Evolutionary conservation across 805 yeast species (phyloP).

Genomic region (Saccharomyces eubayanus): DNA sequence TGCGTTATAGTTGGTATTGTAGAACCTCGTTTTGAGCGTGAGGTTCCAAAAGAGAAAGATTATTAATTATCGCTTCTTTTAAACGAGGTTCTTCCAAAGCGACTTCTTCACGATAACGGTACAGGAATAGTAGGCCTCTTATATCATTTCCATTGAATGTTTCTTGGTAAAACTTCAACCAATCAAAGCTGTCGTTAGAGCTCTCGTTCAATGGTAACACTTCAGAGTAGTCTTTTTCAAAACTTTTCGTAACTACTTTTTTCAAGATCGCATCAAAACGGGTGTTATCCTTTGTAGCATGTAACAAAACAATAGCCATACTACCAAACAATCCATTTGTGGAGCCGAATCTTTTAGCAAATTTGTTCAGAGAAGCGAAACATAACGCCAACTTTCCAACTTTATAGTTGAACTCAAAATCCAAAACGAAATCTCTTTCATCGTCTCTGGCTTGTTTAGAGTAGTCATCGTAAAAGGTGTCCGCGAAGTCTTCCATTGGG

Average conservation of each 20-base stretch:
- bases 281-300: slow-evolving; percentile 16
- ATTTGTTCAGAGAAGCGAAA: slow-evolving; percentile 23
- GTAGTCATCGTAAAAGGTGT: slow-evolving; percentile 35
- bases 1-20: slow-evolving; percentile 20
- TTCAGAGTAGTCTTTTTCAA: slow-evolving; percentile 18
- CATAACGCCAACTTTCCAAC: slow-evolving; percentile 27
- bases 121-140: slow-evolving; percentile 15
- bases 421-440: slow-evolving; percentile 21
- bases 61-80: slow-evolving; percentile 17
- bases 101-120: slow-evolving; percentile 1
- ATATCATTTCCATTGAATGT: slow-evolving; percentile 10
- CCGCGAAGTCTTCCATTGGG: slow-evolving; percentile 39
- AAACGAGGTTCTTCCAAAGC: slow-evolving; percentile 2
- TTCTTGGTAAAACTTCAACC: slow-evolving; percentile 16
- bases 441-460: slow-evolving; percentile 39
- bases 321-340: slow-evolving; percentile 20
- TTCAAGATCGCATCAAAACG: slow-evolving; percentile 25
- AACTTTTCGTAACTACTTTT: slow-evolving; percentile 25
- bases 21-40: slow-evolving; percentile 16
- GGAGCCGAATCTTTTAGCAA: slow-evolving; percentile 12
- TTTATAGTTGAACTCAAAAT: slow-evolving; percentile 24
- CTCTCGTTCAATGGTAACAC: slow-evolving; percentile 15
- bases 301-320: slow-evolving; percentile 19
- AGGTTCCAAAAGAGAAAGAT: slow-evolving; percentile 19
- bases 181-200: slow-evolving; percentile 16